Evolutionary conservation across 2,329 filamentous ascomycete species (phyloP), one percentile per base, ranked within the genome.

Genomic region (Verticillium zaregamsianum): DNA sequence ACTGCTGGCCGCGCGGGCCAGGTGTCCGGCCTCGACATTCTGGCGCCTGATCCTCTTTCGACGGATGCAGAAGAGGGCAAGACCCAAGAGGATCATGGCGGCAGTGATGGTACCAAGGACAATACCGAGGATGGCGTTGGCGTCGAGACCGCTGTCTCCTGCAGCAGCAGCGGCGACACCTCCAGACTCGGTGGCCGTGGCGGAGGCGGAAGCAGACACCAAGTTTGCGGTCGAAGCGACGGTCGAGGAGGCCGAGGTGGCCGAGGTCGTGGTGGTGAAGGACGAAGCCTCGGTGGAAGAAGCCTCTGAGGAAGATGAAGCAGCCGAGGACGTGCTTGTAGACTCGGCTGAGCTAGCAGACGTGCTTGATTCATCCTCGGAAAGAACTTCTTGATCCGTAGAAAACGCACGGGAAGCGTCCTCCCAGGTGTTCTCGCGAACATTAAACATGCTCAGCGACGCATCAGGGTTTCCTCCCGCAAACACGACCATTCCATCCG

Each of bases 91-190:
- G 0, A 87, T 76, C 23, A 90, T 87, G 59, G 92, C 79, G 20
- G 90, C 92, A 59, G 91, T 84, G 25, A 97, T 87, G n/a, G 89
- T 87, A 14, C 93, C 93, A 1, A 98, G 82, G 0, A 91, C 91
- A 58, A 91, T 91, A 37, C 91, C 93, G 1, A 97, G 82, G 32
- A 97, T 89, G 8, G 86, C 67, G 74, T 82, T 79, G 71, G 79
- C 68, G 28, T 72, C 64, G 31, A 68, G 66, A 63, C 71, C 66
- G 33, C 61, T 55, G 14, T 35, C 58, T 12, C 60, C 63, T 5
- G 65, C 58, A 15, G 61, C 67, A 67, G 49, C 71, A 5, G 64
- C 57, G 2, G 66, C 72, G 32, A 71, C 72, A 45, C 76, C 73
- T 28, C 72, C 70, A 31, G 72, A 64, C n/a, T 71, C 64, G 45